These are phyloP conservation scores for Penicillium robsamsonii DNA, from an alignment of 495 filamentous ascomycete species.

Conservation along the genomic window DNA sequence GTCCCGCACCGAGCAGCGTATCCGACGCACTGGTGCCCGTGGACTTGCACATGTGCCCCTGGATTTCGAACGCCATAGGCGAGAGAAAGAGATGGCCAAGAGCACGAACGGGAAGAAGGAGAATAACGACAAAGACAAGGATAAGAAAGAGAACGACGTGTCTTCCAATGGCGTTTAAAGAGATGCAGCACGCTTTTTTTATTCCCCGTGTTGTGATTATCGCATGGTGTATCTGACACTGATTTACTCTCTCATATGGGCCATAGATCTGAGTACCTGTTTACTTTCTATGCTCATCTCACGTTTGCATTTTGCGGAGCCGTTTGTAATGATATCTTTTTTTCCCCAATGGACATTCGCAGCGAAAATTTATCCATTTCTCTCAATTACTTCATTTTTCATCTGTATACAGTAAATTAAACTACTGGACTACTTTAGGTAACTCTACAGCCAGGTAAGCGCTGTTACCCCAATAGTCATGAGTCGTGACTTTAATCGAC, in stretches of 20 bases:
- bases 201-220: not conserved
- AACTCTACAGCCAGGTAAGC: too few species aligned
- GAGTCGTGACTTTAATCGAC: too few species aligned
- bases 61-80: slow-evolving; percentile 31
- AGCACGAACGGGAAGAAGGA: not conserved
- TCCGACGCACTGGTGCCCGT: slow-evolving; percentile 40
- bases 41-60: slow-evolving; percentile 44
- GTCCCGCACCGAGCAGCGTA: slow-evolving; percentile 43
- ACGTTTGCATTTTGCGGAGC: not conserved
- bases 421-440: too few species aligned
- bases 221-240: not conserved
- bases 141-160: not conserved
- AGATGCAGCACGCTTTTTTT: not conserved
- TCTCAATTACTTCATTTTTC: not conserved
- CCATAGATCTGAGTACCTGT: not conserved
- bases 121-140: not conserved
- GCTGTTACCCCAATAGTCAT: too few species aligned
- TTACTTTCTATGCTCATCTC: not conserved
- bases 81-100: slow-evolving; percentile 18
- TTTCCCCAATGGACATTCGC: not conserved
- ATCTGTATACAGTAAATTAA: too few species aligned
- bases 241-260: not conserved
- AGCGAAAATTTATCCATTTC: not conserved
- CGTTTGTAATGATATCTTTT: not conserved
- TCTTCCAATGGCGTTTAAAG: not conserved